phyloP scores from a whole-genome alignment of 441 rosid species.

The Erodium texanum region DNA sequence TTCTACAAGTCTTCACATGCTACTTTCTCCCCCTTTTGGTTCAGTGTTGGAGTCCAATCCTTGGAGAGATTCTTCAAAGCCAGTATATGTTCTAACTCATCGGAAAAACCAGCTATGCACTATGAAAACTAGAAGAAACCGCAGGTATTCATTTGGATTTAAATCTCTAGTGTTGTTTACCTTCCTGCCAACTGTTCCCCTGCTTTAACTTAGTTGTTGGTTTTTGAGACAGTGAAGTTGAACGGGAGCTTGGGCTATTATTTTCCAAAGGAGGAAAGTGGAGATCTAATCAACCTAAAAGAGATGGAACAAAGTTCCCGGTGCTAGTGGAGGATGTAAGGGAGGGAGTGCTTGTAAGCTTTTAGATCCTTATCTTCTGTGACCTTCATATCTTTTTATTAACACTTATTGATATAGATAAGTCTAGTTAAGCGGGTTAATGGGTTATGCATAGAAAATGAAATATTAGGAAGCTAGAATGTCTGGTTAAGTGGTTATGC shows the following conservation, averaged over 20 bases:
- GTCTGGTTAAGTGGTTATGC: too few relatives aligned
- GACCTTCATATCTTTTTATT: too few relatives aligned
- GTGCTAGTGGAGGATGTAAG: conserved; percentile 91
- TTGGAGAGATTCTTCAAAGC: conserved; percentile 82
- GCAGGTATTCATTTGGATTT: conserved; percentile 43
- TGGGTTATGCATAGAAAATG: too few relatives aligned
- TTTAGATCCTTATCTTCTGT: neutral
- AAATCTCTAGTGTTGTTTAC: neutral
- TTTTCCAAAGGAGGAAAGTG: conserved; percentile 30
- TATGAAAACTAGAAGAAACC: conserved; percentile 85
- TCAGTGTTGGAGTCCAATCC: conserved; percentile 92
- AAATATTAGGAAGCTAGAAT: too few relatives aligned
- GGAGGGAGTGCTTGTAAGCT: conserved; percentile 84
- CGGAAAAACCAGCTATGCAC: conserved; percentile 78
- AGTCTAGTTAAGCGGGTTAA: too few relatives aligned
- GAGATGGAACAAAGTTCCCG: conserved; percentile 60
- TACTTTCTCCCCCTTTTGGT: conserved; percentile 3
- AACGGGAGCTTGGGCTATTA: conserved; percentile 73
- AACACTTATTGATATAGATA: too few relatives aligned
- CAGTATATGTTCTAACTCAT: conserved; percentile 77
- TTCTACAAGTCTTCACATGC: conserved; percentile 2
- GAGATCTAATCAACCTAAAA: conserved; percentile 49
- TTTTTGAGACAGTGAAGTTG: conserved; percentile 63
- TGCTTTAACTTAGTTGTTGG: conserved; percentile 15
- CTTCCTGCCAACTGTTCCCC: conserved; percentile 2